Percentiles rank a stretch among this genome's conserved stretches.
Conservation (phyloP, 805 yeast species). For the Candida boleticola region DNA sequence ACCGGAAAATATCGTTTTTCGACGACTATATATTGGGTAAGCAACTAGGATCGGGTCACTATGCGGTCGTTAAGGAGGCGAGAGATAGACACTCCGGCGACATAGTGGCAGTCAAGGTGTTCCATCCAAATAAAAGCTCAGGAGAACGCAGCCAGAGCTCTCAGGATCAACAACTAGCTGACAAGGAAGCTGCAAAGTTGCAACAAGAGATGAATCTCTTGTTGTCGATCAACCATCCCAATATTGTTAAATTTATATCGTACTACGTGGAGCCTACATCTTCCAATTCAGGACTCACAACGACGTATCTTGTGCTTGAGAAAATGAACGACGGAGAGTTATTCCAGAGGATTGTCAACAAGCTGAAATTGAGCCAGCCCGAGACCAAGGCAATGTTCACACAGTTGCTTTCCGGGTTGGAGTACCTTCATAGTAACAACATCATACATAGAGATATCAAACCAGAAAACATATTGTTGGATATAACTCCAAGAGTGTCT, state of each 20-base stretch:
- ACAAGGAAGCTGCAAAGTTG: slow-evolving; percentile 28
- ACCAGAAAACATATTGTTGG: slow-evolving; percentile 46
- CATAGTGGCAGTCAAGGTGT: slow-evolving; percentile 70
- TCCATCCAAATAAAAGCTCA: slow-evolving; percentile 49
- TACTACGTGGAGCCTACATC: slow-evolving; percentile 53
- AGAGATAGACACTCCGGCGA: slow-evolving; percentile 55
- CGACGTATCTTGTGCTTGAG: slow-evolving; percentile 66
- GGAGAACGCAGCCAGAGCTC: slow-evolving; percentile 17
- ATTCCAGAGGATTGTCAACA: slow-evolving; percentile 67
- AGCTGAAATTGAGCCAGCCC: slow-evolving; percentile 56
- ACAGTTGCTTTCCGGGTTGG: slow-evolving; percentile 42
- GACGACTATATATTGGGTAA: slow-evolving; percentile 57
- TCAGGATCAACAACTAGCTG: slow-evolving; percentile 27
- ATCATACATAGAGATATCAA: slow-evolving; percentile 47
- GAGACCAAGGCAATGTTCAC: slow-evolving; percentile 60
- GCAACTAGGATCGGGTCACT: slow-evolving; percentile 73
- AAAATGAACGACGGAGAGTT: slow-evolving; percentile 74
- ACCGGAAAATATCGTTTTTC: slow-evolving; percentile 43
- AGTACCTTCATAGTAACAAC: slow-evolving; percentile 37
- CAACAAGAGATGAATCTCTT: slow-evolving; percentile 68
- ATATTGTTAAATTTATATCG: slow-evolving; percentile 64
- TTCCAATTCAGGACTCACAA: slow-evolving; percentile 41
- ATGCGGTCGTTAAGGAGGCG: slow-evolving; percentile 78
- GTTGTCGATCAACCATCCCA: slow-evolving; percentile 63
- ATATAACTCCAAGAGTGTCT: slow-evolving; percentile 44